Base-by-base conservation (phyloP, 1,139 yeast genomes). In the Yamadazyma atmosphaerica region DNA sequence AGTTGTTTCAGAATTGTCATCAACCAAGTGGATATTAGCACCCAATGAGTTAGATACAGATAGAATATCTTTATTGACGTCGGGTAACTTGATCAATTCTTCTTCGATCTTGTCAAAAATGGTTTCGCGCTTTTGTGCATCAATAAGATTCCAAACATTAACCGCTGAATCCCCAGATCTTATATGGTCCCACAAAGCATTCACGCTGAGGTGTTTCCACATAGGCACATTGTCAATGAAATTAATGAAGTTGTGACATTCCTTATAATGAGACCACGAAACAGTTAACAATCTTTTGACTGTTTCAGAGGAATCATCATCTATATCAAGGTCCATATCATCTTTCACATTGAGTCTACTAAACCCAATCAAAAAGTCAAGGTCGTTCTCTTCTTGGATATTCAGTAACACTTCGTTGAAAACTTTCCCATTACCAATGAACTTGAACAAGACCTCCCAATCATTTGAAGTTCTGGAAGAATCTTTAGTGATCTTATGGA, bases 1-100 rank as follows among this genome's bases (percentile, higher is more conserved):
- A 6, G 31, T 9, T 5, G 4, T n/a, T 6, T 16, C 19, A 15
- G 16, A 10, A 14, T 16, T 22, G 1, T 49, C 49, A 2, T 47
- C 34, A 10, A 72, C 46, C 21, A 77, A 49, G 42, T 63, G 68
- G 1, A 70, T 56, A 36, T 67, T 70, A 18, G 63, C 61, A 13
- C 62, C 71, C 34, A 79, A 50, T 2, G 79, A 68, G 45, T 75
- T 77, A 0, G 79, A 71, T 19, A 77, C 53, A 0, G 81, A 54
- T 19, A 77, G 46, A 10, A 53, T 38, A 26, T 43, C 44, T 22
- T 42, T 43, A 28, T 48, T 38, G 2, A 44, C 33, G 12, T 38
- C 27, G 3, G 43, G 42, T n/a, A 50, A 50, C 0, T 21, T 12
- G 2, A 23, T 34, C 10, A 56, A 36, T 4, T 43, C 37, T 1